Conservation (phyloP, 768 basidiomycete genomes). For the Tricholoma terreum region DNA sequence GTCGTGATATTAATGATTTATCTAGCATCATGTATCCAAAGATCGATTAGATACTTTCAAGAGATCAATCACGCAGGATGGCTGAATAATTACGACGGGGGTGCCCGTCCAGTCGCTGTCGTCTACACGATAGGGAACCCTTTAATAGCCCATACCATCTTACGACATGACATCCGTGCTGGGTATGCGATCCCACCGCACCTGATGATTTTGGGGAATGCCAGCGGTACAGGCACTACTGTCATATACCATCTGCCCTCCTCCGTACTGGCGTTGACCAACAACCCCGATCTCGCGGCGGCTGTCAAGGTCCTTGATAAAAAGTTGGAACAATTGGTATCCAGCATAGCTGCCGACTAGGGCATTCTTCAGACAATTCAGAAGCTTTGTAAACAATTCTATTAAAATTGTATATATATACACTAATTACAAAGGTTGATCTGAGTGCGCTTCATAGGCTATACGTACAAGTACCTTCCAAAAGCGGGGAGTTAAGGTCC, state of each 20-base stretch:
- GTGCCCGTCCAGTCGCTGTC: constrained; percentile 26
- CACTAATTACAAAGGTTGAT: background rate
- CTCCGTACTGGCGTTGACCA: constrained; percentile 23
- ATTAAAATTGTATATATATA: background rate
- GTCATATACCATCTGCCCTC: constrained; percentile 36
- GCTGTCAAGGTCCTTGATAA: constrained; percentile 22
- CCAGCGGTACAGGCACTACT: constrained; percentile 22
- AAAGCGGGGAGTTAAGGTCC: background rate
- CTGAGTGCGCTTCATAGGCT: background rate
- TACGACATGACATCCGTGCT: constrained; percentile 27
- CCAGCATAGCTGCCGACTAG: background rate
- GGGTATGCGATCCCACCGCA: constrained; percentile 33
- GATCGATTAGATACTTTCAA: constrained; percentile 42
- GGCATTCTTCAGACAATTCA: background rate
- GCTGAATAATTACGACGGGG: constrained; percentile 29
- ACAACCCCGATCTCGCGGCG: constrained; percentile 14
- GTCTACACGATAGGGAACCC: constrained; percentile 42
- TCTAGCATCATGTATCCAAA: no score
- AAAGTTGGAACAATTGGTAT: constrained; percentile 12
- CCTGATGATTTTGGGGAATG: constrained; percentile 31
- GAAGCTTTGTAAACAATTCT: background rate
- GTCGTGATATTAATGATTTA: constrained; percentile 14
- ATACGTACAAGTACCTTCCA: background rate
- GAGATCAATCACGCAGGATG: constrained; percentile 36
- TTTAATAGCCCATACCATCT: constrained; percentile 32